A percentile compares a stretch with the other conserved stretches of the same genome.
phyloP scores from a whole-genome alignment of 805 yeast genomes.

The Ogataea ramenticola region DNA sequence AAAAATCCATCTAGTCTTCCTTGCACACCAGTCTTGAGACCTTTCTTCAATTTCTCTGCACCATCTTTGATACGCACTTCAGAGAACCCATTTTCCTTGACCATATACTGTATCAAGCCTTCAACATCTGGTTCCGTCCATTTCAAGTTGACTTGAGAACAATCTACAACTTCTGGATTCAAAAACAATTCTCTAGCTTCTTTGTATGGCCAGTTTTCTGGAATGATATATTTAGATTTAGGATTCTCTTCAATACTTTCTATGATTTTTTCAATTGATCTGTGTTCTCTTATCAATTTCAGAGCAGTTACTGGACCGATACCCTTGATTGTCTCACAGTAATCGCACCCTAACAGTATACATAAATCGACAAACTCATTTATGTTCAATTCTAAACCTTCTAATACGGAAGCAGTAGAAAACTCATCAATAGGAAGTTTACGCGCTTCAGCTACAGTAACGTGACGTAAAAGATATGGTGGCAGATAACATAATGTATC shows the following conservation, averaged over 20 bases:
- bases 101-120: constrained; percentile 77
- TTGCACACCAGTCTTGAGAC: constrained; percentile 77
- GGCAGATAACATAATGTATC: constrained; percentile 92
- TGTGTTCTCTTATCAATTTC: constrained; percentile 81
- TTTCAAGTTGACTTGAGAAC: constrained; percentile 58
- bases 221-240: constrained; percentile 67
- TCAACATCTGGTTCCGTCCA: constrained; percentile 89
- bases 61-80: constrained; percentile 90
- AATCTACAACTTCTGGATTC: constrained; percentile 70
- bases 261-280: constrained; percentile 71
- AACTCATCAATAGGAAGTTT: constrained; percentile 89
- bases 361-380: constrained; percentile 84
- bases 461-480: constrained; percentile 74
- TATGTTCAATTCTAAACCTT: constrained; percentile 67
- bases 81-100: constrained; percentile 80
- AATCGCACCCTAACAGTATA: constrained; percentile 92
- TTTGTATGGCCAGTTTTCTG: constrained; percentile 90
- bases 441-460: constrained; percentile 90
- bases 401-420: constrained; percentile 56
- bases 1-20: constrained; percentile 92
- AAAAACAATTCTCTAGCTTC: constrained; percentile 82
- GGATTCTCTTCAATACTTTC: constrained; percentile 51
- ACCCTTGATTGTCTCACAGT: constrained; percentile 91
- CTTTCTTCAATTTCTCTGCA: constrained; percentile 77
- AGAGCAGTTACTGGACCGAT: constrained; percentile 94